Conservation (phyloP, 495 filamentous ascomycete species). For the Penicillium antarcticum region DNA sequence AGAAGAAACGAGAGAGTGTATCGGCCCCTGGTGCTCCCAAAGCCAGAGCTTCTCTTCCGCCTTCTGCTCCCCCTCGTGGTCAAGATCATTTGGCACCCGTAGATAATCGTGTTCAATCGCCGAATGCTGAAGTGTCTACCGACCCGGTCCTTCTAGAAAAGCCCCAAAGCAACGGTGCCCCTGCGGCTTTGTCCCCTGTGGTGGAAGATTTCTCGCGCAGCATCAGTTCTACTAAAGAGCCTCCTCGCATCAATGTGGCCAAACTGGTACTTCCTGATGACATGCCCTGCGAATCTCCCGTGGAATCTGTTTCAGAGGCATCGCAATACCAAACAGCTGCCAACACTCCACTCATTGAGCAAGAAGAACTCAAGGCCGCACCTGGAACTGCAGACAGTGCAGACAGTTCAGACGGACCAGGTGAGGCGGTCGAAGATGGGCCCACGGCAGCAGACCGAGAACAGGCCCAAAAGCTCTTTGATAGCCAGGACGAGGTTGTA, state of each 20-base stretch:
- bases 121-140: conserved; percentile 16
- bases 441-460: conserved; percentile 60
- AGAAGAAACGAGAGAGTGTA: conserved; percentile 27
- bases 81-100: conserved; percentile 49
- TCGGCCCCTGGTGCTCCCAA: conserved; percentile 19
- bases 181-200: conserved; percentile 28
- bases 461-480: conserved; percentile 76
- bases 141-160: conserved; percentile 23
- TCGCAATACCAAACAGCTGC: conserved; percentile 49
- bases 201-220: conserved; percentile 30
- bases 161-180: conserved; percentile 14
- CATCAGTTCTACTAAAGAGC: conserved; percentile 18
- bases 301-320: conserved; percentile 36
- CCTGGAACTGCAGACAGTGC: conserved; percentile 13
- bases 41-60: conserved; percentile 26
- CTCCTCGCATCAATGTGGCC: conserved; percentile 17
- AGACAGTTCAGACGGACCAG: conserved; percentile 18
- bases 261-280: conserved; percentile 17
- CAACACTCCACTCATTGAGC: conserved; percentile 36
- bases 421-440: conserved; percentile 24
- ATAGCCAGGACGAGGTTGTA: conserved; percentile 80
- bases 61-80: conserved; percentile 16
- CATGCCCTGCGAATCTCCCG: conserved; percentile 25
- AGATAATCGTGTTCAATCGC: conserved; percentile 42
- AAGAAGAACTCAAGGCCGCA: conserved; percentile 24